A percentile compares a stretch with the other conserved stretches of the same genome.
phyloP scores from a whole-genome alignment of 2,329 filamentous ascomycete species.

The Pestalotiopsis sp. region DNA sequence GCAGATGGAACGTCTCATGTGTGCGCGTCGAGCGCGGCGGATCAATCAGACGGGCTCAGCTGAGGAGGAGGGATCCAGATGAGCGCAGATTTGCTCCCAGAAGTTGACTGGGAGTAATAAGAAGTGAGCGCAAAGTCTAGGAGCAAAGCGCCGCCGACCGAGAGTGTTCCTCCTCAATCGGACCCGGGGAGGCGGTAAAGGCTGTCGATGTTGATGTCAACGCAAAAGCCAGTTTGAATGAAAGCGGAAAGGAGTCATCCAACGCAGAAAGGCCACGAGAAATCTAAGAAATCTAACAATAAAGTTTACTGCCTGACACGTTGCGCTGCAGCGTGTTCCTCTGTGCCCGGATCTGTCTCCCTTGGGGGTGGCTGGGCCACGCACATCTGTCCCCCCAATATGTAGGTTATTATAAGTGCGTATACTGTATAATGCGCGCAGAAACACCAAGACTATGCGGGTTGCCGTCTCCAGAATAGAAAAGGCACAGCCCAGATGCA shows the following conservation, averaged over 20 bases:
- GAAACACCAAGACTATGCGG: neutral
- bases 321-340: neutral
- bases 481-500: neutral
- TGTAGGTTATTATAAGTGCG: neutral
- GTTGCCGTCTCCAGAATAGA: slow-evolving; percentile 1
- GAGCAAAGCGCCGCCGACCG: neutral
- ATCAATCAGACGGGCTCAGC: no score
- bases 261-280: neutral
- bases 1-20: no score
- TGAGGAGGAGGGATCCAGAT: no score
- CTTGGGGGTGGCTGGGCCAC: slow-evolving; percentile 7
- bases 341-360: neutral
- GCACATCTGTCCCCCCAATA: neutral
- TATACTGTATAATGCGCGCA: neutral
- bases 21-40: no score
- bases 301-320: neutral
- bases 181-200: neutral
- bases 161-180: neutral
- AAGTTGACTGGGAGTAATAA: neutral
- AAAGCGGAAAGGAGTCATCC: neutral
- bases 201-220: neutral
- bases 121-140: neutral
- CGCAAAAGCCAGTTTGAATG: neutral
- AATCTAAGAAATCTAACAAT: neutral
- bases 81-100: no score